Percentiles rank a stretch among this genome's conserved stretches.
Evolutionary conservation across 176 grass and related monocot species (phyloP).

Genomic region (Alopecurus myosuroides): DNA sequence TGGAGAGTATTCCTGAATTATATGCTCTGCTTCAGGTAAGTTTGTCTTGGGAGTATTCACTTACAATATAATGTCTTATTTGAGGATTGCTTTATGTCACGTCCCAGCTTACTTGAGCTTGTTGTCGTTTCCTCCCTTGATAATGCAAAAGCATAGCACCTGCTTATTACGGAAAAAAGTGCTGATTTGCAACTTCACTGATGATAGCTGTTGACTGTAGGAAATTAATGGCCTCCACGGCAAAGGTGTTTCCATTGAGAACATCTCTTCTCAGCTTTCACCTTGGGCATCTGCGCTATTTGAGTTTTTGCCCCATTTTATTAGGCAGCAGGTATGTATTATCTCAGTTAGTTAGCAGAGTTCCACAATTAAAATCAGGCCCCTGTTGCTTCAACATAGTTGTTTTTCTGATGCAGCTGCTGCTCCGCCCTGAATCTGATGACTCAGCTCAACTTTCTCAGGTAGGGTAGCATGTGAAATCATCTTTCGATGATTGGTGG

Average conservation of each 20-base stretch:
- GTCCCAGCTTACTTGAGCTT: neutral
- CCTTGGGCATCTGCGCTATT: constrained; percentile 98
- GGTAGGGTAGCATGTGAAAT: constrained; percentile 39
- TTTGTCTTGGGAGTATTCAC: neutral
- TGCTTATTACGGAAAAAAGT: neutral
- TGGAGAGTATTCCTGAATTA: constrained; percentile 96
- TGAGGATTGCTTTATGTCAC: neutral
- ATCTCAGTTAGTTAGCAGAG: neutral
- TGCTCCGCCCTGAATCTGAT: constrained; percentile 96
- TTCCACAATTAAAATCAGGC: neutral
- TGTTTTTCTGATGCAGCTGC: constrained; percentile 57
- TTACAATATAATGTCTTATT: neutral
- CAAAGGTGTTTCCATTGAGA: constrained; percentile 82
- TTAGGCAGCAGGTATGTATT: constrained; percentile 79
- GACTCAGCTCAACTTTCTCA: constrained; percentile 98
- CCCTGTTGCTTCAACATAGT: constrained; percentile 3
- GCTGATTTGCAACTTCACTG: constrained; percentile 9
- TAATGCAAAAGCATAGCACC: neutral
- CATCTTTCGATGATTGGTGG: neutral
- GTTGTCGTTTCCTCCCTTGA: neutral
- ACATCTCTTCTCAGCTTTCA: constrained; percentile 95
- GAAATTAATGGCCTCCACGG: constrained; percentile 91
- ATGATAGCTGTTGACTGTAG: constrained; percentile 38
- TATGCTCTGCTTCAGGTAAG: constrained; percentile 93
- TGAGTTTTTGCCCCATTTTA: constrained; percentile 95